Conservation (phyloP, 768 basidiomycete genomes). For the Boletus reticulatus region DNA sequence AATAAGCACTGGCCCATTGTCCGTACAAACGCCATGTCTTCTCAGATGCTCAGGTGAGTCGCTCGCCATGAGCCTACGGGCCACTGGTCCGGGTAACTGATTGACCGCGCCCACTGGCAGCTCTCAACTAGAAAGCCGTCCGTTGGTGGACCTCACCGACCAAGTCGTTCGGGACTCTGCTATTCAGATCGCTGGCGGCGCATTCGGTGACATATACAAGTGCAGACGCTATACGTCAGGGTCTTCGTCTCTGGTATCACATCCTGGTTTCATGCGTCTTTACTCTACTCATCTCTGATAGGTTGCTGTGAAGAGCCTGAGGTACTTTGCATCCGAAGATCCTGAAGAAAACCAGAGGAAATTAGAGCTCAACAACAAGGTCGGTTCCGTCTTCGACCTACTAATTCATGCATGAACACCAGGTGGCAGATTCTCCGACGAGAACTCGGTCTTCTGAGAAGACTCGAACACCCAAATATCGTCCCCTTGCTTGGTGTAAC, state of each 20-base stretch:
- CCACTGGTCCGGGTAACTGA: too few relatives aligned
- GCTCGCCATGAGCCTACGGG: not conserved
- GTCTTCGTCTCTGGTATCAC: not conserved
- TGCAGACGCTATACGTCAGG: not conserved
- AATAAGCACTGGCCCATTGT: too few relatives aligned
- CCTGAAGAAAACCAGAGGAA: not conserved
- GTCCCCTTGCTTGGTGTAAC: not conserved
- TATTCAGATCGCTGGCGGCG: not conserved
- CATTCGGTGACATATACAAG: conserved; percentile 3
- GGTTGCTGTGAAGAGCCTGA: not conserved
- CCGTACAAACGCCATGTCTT: not conserved
- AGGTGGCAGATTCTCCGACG: not conserved
- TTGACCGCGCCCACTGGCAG: not conserved
- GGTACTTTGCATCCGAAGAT: not conserved
- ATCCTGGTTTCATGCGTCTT: not conserved
- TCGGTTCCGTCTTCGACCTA: not conserved
- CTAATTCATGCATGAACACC: too few relatives aligned
- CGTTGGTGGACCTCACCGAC: not conserved
- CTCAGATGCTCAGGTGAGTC: not conserved
- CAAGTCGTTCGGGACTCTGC: not conserved
- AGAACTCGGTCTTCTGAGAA: not conserved
- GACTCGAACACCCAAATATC: not conserved
- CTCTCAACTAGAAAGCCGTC: not conserved
- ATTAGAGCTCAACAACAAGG: not conserved
- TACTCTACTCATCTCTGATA: not conserved